Base-by-base conservation (phyloP, 306 rosid genomes). In the Prunus davidiana region DNA sequence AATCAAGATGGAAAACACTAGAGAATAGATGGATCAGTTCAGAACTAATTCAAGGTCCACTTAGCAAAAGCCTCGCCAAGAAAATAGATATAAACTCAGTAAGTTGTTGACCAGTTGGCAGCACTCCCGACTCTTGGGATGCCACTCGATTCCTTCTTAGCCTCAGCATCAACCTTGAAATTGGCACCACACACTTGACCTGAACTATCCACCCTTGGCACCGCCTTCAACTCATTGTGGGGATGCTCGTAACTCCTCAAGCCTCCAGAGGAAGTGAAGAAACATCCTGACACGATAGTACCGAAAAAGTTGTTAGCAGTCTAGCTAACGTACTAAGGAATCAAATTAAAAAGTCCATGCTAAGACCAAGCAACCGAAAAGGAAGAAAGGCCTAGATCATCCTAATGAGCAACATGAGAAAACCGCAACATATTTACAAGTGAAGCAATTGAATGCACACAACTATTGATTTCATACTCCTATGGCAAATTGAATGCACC, bases 61-160 rank as follows among this genome's bases (percentile, higher is more conserved):
- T 46, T 70, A 80, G 77, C 60, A 65, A 68, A 79, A 77, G 81
- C 80, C 82, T 47, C 19, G 71, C 74, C 64, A 20, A 64, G 67
- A 68, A 74, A 74, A 76, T 28, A 8, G 70, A 74, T 24, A 72
- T 49, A 75, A 78, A 81, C 78, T 91, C 84, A 95, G 67, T 86
- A 91, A 83, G 90, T 74, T 57, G 88, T 7, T 6, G 99, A 89
- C 99, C 99, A 95, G 85, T 95, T 89, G 75, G 98, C 97, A 60
- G 99, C 96, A 87, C 99, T 92, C 76, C 97, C 99, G 52, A 95
- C 98, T 84, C 99, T 88, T 1, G 99, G 97, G 90, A 95, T 95
- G 79, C 99, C 97, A 55, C 84, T 63, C 24, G 72, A 13, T 79
- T 92, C 99, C 88, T 93, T 95, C 74, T 90, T 87, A 43, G 85